Evolutionary conservation across 176 grass and related monocot genomes (phyloP).

Genomic region (Aegilops sharonensis): DNA sequence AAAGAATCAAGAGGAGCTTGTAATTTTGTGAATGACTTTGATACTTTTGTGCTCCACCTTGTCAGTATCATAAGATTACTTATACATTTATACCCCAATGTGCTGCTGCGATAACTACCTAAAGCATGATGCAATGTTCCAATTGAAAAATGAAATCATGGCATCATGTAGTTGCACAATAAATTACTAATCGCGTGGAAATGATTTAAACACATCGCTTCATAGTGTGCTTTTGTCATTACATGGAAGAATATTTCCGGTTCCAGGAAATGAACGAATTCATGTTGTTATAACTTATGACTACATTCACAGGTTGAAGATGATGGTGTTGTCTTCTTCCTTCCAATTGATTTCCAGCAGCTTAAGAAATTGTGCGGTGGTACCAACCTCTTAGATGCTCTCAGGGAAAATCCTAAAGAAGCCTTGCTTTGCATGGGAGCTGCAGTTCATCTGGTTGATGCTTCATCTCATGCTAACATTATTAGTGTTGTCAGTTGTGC

Average conservation of each 20-base stretch:
- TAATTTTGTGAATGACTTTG: background rate
- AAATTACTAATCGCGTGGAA: background rate
- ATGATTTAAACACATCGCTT: background rate
- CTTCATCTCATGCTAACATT: constrained; percentile 23
- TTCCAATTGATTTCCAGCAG: constrained; percentile 66
- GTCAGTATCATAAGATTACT: background rate
- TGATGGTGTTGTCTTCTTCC: constrained; percentile 36
- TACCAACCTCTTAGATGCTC: constrained; percentile 39
- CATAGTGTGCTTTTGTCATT: background rate
- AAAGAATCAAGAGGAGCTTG: background rate
- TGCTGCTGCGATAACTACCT: background rate
- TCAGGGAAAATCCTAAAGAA: constrained; percentile 65
- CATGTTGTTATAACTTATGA: constrained; percentile 9
- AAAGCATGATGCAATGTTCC: background rate
- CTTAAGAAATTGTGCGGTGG: constrained; percentile 39
- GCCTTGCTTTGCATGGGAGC: constrained; percentile 73
- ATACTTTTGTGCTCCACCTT: background rate
- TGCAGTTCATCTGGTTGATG: constrained; percentile 76
- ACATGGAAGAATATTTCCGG: background rate
- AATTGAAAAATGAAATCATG: background rate
- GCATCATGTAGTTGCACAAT: background rate
- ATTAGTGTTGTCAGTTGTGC: background rate
- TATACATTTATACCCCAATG: background rate
- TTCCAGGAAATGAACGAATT: constrained; percentile 9
- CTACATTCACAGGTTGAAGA: constrained; percentile 52